Base-by-base conservation (phyloP, 192 early-diverging fungal species). In the Gonapodya sp. region DNA sequence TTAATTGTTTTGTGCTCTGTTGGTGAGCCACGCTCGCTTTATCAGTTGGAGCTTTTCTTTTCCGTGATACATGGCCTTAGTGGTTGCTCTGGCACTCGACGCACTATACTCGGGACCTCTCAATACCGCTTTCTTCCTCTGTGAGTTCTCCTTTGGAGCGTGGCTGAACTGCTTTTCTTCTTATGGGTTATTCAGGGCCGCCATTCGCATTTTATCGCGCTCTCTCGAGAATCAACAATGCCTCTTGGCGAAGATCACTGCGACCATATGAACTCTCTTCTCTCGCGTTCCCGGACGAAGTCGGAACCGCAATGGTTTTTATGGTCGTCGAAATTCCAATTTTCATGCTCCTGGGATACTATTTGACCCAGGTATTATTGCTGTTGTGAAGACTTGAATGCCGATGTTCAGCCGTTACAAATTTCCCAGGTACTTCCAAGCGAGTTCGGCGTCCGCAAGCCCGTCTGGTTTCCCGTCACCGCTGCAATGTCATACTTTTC, bases 181-280 rank as follows among this genome's bases (percentile, higher is more conserved):
- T n/a, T n/a, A n/a, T n/a, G n/a, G n/a, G n/a, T n/a, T n/a, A n/a
- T n/a, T 64, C 46, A 64, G 46, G 46, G 93, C 93, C 93, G 0
- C 90, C 91, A 1, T 93, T 94, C 81, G 93, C 92, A 32, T 94
- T 92, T 82, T 93, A 89, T 81, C 86, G 88, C 0, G 84, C 87
- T 31, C 77, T 93, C 34, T 80, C 84, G 1, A 72, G 89, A 0
- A 86, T 93, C 73, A 92, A 92, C 80, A 64, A 64, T 64, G 46
- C 46, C 8, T 64, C 46, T 8, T 64, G 46, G 46, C 8, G 46
- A 24, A 64, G 46, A 24, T 64, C 46, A 8, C 46, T 64, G 46
- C 46, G 46, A 16, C 46, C 46, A 24, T 77, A 77, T 34, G 34
- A 18, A 18, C 14, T 77, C 8, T 32, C 35, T 31, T n/a, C 1